A percentile compares a stretch with the other conserved stretches of the same genome.
These are phyloP conservation scores for Coccomyxa sp. DNA, from an alignment of 139 green algal genomes.

Conservation along the genomic window DNA sequence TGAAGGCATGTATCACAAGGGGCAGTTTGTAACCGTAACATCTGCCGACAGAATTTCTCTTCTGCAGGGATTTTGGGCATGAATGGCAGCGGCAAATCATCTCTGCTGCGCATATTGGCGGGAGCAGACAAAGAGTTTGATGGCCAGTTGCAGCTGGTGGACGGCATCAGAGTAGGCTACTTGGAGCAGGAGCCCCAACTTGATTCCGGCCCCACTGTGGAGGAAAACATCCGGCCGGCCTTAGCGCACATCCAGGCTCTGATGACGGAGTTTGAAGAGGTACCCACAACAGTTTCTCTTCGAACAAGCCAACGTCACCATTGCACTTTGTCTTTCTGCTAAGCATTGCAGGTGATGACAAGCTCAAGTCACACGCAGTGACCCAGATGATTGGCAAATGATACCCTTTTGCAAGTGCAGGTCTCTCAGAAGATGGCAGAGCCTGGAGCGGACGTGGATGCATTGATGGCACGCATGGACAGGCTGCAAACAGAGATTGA, in stretches of 20 bases:
- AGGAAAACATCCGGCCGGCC: constrained; percentile 62
- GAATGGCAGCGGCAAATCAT: constrained; percentile 62
- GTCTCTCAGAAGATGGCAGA: constrained; percentile 63
- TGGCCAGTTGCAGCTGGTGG: constrained; percentile 33
- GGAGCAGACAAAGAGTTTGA: constrained; percentile 47
- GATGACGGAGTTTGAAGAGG: constrained; percentile 46
- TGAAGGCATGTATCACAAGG: background rate
- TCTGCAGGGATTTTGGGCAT: constrained; percentile 14
- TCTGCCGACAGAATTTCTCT: background rate
- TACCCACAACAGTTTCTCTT: background rate
- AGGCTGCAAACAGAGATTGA: constrained; percentile 68
- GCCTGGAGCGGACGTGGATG: constrained; percentile 65
- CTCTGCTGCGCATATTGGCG: constrained; percentile 73
- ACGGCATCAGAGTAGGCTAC: constrained; percentile 49
- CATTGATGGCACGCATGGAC: constrained; percentile 68
- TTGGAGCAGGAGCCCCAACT: constrained; percentile 67
- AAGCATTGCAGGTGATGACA: too few relatives aligned
- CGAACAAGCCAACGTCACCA: too few relatives aligned
- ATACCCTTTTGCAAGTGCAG: constrained; percentile 1
- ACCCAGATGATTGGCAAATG: too few relatives aligned
- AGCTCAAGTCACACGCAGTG: too few relatives aligned
- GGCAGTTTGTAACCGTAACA: background rate
- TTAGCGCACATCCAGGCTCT: constrained; percentile 13
- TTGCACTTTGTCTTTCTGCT: too few relatives aligned
- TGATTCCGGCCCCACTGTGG: constrained; percentile 62